A percentile compares a stretch with the other conserved stretches of the same genome.
Evolutionary conservation across 306 rosid genomes (phyloP).

Genomic region (Cucumis cinereus): DNA sequence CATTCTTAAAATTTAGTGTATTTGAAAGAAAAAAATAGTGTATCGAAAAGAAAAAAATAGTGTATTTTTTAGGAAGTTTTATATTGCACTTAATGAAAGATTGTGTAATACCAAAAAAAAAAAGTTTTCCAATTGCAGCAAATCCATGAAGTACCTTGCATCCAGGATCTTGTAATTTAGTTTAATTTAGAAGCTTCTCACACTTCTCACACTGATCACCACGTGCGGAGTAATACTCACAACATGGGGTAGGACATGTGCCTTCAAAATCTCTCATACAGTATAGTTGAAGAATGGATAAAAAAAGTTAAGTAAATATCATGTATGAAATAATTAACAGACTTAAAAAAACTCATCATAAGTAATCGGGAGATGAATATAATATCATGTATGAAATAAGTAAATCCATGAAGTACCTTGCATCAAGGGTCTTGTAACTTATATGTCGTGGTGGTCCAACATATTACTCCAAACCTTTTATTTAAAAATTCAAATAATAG

Average conservation of each 20-base stretch:
- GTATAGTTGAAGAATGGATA: constrained; percentile 53
- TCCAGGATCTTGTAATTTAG: constrained; percentile 66
- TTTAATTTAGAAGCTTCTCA: constrained; percentile 78
- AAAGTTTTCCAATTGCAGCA: neutral
- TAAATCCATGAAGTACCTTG: no score
- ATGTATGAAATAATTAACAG: neutral
- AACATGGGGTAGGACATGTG: constrained; percentile 57
- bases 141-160: no score
- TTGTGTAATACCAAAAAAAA: neutral
- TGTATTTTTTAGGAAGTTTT: neutral
- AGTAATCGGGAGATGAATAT: neutral
- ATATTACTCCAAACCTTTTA: no score
- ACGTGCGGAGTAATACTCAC: constrained; percentile 82
- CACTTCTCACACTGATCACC: constrained; percentile 98
- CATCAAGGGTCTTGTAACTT: no score
- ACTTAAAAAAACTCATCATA: neutral
- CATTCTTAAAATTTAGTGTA: no score
- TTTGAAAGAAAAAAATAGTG: no score
- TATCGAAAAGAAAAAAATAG: no score
- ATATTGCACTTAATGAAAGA: neutral
- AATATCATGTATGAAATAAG: no score
- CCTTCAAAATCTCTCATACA: constrained; percentile 87
- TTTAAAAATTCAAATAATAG: no score
- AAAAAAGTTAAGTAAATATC: neutral
- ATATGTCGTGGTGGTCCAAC: no score